These are phyloP conservation scores for Skeletonema grethae DNA, from an alignment of 108 stramenopile species.

Conservation along the genomic window DNA sequence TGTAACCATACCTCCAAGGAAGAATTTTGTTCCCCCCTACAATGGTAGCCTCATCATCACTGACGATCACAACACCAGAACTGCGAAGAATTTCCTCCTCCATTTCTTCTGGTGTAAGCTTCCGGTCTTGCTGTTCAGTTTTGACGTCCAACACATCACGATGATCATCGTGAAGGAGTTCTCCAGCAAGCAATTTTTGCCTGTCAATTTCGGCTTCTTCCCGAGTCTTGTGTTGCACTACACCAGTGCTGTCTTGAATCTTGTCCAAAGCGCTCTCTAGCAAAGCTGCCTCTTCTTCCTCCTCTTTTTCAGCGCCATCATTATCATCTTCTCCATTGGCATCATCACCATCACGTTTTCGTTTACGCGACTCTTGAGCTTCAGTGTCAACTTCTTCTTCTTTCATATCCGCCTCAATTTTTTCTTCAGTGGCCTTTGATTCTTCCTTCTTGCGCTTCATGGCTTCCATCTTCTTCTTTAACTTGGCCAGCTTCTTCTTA, in stretches of 20 bases:
- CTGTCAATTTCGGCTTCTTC: constrained; percentile 86
- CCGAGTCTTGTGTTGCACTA: constrained; percentile 62
- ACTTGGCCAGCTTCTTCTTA: constrained; percentile 56
- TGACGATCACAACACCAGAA: constrained; percentile 73
- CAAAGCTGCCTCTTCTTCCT: constrained; percentile 65
- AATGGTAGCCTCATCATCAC: constrained; percentile 76
- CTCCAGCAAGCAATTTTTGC: constrained; percentile 75
- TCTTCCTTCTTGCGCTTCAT: constrained; percentile 73
- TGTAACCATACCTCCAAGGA: constrained; percentile 63
- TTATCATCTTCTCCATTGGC: constrained; percentile 26
- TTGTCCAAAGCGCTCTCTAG: constrained; percentile 76
- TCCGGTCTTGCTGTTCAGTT: constrained; percentile 24
- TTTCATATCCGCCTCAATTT: constrained; percentile 25
- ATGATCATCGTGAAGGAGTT: constrained; percentile 60
- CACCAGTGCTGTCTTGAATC: constrained; percentile 54
- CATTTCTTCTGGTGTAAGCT: constrained; percentile 57
- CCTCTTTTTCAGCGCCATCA: constrained; percentile 34
- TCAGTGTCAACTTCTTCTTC: constrained; percentile 36
- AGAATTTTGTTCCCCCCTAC: constrained; percentile 72
- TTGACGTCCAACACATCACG: constrained; percentile 48
- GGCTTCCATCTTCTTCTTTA: constrained; percentile 81
- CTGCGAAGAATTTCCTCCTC: constrained; percentile 67
- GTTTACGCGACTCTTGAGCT: constrained; percentile 26
- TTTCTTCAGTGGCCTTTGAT: constrained; percentile 27
- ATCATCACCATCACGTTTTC: constrained; percentile 43